phyloP scores from a whole-genome alignment of 148 eudicot genomes.

The Fagopyrum esculentum region DNA sequence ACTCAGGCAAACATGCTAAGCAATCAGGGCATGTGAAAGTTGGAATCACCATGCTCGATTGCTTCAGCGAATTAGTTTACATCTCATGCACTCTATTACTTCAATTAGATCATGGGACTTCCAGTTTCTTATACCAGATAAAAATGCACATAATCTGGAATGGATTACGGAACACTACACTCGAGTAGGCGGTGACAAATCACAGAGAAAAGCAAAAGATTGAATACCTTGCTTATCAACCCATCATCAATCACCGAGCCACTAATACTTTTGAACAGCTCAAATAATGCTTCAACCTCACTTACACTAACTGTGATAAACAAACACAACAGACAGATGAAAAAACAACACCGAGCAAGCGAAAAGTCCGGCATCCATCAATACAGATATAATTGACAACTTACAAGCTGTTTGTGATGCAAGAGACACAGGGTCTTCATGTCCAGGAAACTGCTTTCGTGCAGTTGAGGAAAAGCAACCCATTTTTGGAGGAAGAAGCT shows the following conservation, averaged over 20 bases:
- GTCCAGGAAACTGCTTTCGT: conserved; percentile 46
- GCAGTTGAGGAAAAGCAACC: conserved; percentile 69
- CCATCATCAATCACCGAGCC: conserved; percentile 90
- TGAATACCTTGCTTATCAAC: conserved; percentile 79
- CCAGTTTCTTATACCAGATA: neutral
- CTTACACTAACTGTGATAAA: conserved; percentile 78
- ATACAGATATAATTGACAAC: conserved; percentile 15
- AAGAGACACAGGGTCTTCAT: conserved; percentile 53
- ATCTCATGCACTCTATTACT: neutral
- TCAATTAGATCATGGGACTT: neutral
- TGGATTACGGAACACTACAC: neutral
- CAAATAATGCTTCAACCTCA: conserved; percentile 97
- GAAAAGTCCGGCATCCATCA: neutral
- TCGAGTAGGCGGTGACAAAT: neutral
- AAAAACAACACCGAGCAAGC: neutral
- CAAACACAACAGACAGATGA: neutral
- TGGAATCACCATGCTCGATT: neutral
- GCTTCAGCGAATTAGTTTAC: neutral
- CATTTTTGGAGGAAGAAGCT: conserved; percentile 39
- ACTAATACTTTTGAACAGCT: conserved; percentile 87
- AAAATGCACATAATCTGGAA: neutral
- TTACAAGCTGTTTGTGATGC: conserved; percentile 92
- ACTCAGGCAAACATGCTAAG: neutral
- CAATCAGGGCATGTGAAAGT: neutral
- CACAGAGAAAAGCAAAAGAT: neutral